These are phyloP conservation scores for Polytolypa hystricis DNA, from an alignment of 2,329 filamentous ascomycete genomes.

Conservation along the genomic window DNA sequence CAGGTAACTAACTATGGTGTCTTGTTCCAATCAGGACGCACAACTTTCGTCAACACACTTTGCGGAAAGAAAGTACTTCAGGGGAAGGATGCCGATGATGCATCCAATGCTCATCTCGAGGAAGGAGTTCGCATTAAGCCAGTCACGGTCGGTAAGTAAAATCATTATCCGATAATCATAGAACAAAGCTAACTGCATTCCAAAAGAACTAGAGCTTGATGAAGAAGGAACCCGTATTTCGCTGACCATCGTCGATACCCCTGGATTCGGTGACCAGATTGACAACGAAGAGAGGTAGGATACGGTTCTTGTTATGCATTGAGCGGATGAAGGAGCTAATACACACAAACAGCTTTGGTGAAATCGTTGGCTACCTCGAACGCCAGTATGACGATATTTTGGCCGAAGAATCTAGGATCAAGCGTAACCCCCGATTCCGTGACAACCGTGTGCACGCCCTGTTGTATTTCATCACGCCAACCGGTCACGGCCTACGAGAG, in stretches of 20 bases:
- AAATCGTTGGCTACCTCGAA: slow-evolving; percentile 97
- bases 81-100: slow-evolving; percentile 88
- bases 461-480: slow-evolving; percentile 98
- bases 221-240: slow-evolving; percentile 98
- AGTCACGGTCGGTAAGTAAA: slow-evolving; percentile 75
- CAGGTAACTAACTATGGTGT: slow-evolving; percentile 13
- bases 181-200: slow-evolving; percentile 19
- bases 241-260: slow-evolving; percentile 95
- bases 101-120: slow-evolving; percentile 77
- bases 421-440: slow-evolving; percentile 99
- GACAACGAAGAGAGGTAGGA: slow-evolving; percentile 93
- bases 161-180: slow-evolving; percentile 11
- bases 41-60: slow-evolving; percentile 98
- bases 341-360: slow-evolving; percentile 59
- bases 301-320: slow-evolving; percentile 9
- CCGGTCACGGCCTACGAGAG: slow-evolving; percentile 93
- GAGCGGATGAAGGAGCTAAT: slow-evolving; percentile 12
- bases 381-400: slow-evolving; percentile 99
- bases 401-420: slow-evolving; percentile 98
- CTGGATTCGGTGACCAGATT: slow-evolving; percentile 96
- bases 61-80: slow-evolving; percentile 87
- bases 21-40: slow-evolving; percentile 55
- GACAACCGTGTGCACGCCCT: slow-evolving; percentile 98
- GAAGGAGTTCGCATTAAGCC: slow-evolving; percentile 98
- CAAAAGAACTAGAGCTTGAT: slow-evolving; percentile 77